Base-by-base conservation (phyloP, 2,329 filamentous ascomycete genomes). In the Aspergillus novoparasiticus region DNA sequence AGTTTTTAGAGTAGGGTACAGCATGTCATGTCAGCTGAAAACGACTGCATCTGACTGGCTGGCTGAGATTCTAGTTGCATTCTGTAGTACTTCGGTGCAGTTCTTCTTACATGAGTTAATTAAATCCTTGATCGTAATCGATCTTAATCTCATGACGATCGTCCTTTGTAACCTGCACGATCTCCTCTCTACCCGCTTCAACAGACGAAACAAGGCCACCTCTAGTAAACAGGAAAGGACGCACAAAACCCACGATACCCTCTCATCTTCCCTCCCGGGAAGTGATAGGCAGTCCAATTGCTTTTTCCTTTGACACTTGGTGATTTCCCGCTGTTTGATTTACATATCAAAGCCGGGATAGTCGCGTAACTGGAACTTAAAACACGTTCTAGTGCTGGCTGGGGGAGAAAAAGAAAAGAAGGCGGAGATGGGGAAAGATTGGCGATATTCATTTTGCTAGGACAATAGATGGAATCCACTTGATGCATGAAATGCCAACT, bases 61-160 rank as follows among this genome's bases (percentile, higher is more conserved):
- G 51, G 21, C n/a, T 23, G 8, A 19, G 51, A 21, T 55, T 55
- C 51, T 55, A 55, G 51, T 55, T 55, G n/a, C 30, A 55, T 55
- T 55, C 51, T n/a, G 32, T 16, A 55, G 23, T 28, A 34, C 51
- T 55, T 55, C 51, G 51, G 34, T 55, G 51, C 51, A 55, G 51
- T 55, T 55, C 48, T 51, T 32, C 6, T 51, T 32, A 32, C 28
- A 51, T 36, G 32, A 39, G 9, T 39, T 55, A 55, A 55, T 55
- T 55, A 36, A 53, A 36, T 55, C 36, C 16, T 16, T 39, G 16
- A 55, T 55, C 51, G 32, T 55, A 39, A 39, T 39, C 32, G n/a
- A 55, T 55, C 32, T 55, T 39, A 55, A 55, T 55, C 34, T 55
- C 51, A 55, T 39, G 51, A 39, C 16, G 51, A 55, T 55, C 32